phyloP scores from a whole-genome alignment of 2,329 filamentous ascomycete species.

The Kalaharituber pfeilii region DNA sequence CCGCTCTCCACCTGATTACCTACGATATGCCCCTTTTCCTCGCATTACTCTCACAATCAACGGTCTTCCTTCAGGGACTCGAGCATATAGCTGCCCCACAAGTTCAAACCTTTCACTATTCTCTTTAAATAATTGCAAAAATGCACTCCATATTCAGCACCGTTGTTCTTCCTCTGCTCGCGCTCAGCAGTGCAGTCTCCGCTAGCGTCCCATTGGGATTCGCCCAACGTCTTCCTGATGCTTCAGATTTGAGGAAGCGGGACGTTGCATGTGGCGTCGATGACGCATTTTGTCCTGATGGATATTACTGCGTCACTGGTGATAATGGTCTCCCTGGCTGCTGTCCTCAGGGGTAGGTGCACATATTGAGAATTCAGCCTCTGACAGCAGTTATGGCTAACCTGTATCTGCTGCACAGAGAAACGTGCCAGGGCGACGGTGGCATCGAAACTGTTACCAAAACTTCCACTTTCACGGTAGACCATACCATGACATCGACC shows the following conservation, averaged over 20 bases:
- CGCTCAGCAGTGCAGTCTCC: background rate
- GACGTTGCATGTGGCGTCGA: background rate
- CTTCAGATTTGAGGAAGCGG: background rate
- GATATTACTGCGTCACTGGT: background rate
- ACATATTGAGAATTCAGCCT: too few relatives aligned
- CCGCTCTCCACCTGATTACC: too few relatives aligned
- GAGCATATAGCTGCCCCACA: too few relatives aligned
- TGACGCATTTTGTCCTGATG: background rate
- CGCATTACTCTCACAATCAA: too few relatives aligned
- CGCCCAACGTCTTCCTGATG: background rate
- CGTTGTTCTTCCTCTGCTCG: background rate
- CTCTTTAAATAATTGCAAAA: background rate
- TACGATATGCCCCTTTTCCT: too few relatives aligned
- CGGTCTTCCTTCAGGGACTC: too few relatives aligned
- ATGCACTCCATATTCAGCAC: background rate
- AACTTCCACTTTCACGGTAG: background rate
- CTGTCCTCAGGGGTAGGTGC: background rate
- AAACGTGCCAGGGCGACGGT: background rate
- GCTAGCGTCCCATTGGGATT: background rate
- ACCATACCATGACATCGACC: background rate
- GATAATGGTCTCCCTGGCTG: background rate
- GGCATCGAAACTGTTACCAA: background rate
- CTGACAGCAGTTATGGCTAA: too few relatives aligned
- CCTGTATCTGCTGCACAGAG: too few relatives aligned
- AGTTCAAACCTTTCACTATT: too few relatives aligned